Evolutionary conservation across 805 yeast genomes (phyloP).

Genomic region (Hanseniaspora thailandica): DNA sequence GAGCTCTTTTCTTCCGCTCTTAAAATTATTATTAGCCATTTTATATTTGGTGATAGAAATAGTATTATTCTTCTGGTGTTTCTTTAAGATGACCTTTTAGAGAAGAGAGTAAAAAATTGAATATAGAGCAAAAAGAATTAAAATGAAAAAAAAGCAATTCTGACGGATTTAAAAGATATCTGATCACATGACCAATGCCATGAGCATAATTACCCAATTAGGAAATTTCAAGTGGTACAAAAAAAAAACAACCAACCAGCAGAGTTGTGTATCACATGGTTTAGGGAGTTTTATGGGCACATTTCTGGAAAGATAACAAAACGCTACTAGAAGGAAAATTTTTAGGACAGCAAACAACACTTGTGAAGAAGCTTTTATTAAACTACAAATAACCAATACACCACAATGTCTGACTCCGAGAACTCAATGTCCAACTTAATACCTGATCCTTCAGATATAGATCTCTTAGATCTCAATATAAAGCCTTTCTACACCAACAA

Average conservation of each 20-base stretch:
- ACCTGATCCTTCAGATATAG: background rate
- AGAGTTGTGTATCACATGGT: no score
- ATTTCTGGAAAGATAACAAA: no score
- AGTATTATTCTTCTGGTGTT: background rate
- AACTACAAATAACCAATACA: no score
- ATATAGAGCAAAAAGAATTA: background rate
- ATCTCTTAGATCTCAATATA: background rate
- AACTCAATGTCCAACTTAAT: background rate
- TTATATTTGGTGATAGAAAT: background rate
- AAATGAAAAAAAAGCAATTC: slow-evolving; percentile 11
- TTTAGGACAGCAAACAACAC: no score
- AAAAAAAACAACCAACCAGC: no score
- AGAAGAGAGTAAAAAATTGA: background rate
- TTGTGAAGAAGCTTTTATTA: no score
- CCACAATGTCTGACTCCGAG: background rate
- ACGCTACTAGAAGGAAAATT: no score
- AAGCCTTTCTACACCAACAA: background rate
- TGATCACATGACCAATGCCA: no score
- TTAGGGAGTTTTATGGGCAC: background rate
- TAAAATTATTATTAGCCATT: slow-evolving; percentile 19
- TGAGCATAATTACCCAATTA: background rate
- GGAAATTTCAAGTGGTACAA: background rate
- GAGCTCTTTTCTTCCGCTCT: slow-evolving; percentile 49
- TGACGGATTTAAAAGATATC: background rate
- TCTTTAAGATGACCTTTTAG: background rate